Evolutionary conservation across 148 eudicot species (phyloP).

Genomic region (Simmondsia chinensis): DNA sequence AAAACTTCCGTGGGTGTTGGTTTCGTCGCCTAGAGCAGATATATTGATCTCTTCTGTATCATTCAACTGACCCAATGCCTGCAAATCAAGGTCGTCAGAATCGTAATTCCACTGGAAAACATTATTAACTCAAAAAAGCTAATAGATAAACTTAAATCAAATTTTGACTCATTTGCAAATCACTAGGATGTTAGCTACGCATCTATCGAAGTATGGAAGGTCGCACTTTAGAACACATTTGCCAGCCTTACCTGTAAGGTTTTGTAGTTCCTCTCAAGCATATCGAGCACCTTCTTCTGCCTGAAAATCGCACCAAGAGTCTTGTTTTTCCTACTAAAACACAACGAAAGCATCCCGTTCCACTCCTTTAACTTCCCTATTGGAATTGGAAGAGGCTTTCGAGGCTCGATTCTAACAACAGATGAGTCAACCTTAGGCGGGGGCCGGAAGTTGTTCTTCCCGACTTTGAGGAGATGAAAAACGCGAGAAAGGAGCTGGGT

Average conservation of each 20-base stretch:
- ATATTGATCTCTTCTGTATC: conserved; percentile 30
- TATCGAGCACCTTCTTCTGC: conserved; percentile 51
- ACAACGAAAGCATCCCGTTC: conserved; percentile 75
- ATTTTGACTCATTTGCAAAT: no score
- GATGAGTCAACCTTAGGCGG: conserved; percentile 98
- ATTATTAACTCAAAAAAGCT: no score
- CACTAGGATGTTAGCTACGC: no score
- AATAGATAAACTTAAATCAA: no score
- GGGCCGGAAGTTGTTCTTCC: conserved; percentile 83
- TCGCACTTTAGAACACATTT: no score
- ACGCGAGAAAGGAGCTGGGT: conserved; percentile 73
- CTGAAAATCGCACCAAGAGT: conserved; percentile 72
- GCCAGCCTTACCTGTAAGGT: conserved; percentile 65
- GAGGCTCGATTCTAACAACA: conserved; percentile 87
- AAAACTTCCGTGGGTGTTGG: conserved; percentile 25
- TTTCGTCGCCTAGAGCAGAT: conserved; percentile 34
- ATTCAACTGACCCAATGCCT: conserved; percentile 25
- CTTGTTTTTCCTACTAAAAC: conserved; percentile 83
- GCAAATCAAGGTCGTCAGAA: no score
- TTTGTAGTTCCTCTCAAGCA: conserved; percentile 82
- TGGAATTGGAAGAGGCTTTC: conserved; percentile 66
- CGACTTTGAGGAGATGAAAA: conserved; percentile 75
- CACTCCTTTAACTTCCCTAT: conserved; percentile 70
- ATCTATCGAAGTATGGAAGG: no score
- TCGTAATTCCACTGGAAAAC: no score